Conservation (phyloP, 306 rosid genomes). For the Rosa rugosa region DNA sequence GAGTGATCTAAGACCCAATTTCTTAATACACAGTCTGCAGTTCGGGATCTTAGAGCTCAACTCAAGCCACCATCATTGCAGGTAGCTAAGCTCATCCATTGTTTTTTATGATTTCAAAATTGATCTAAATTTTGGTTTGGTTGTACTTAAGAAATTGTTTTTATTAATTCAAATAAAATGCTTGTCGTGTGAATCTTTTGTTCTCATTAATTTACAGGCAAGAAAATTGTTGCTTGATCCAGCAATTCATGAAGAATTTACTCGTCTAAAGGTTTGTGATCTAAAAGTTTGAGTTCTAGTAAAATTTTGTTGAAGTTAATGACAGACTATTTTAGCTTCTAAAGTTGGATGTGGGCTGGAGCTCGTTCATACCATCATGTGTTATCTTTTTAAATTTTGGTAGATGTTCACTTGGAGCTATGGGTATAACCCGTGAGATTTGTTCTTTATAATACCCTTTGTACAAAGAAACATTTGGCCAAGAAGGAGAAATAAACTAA, state of each 20-base stretch:
- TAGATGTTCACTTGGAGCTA: background rate
- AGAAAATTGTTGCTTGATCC: conserved; percentile 89
- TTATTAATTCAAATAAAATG: background rate
- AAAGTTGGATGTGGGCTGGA: background rate
- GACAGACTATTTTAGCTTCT: background rate
- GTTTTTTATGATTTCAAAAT: conserved; percentile 3
- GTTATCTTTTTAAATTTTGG: background rate
- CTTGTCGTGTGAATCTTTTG: background rate
- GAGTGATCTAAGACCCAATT: conserved; percentile 9
- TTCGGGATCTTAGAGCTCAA: conserved; percentile 80
- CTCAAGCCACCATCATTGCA: conserved; percentile 95
- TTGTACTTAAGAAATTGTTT: background rate
- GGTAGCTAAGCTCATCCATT: conserved; percentile 40
- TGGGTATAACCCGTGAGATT: background rate
- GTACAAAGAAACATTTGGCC: background rate
- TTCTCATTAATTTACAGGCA: conserved; percentile 51
- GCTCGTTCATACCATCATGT: background rate
- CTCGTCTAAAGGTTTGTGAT: conserved; percentile 72
- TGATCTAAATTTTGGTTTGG: background rate
- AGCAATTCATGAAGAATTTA: conserved; percentile 91
- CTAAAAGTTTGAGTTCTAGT: background rate
- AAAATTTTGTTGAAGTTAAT: background rate
- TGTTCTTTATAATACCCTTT: background rate
- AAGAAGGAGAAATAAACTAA: background rate
- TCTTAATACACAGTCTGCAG: conserved; percentile 68